Percentiles rank a stretch among this genome's conserved stretches.
Conservation (phyloP, 192 early-diverging fungal species). For the Backusella westeae region DNA sequence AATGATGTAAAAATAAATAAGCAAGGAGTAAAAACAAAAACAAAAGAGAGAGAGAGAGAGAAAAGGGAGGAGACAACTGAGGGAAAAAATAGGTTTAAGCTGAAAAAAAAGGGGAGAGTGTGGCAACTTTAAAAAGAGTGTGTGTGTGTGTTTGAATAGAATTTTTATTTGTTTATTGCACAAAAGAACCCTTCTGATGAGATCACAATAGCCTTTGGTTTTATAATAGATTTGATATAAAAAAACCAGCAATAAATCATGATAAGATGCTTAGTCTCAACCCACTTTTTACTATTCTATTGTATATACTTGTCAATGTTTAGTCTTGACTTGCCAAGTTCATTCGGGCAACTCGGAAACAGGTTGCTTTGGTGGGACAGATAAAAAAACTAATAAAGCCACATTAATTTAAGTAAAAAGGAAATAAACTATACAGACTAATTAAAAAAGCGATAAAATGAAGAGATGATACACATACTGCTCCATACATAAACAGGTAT, state of each 20-base stretch:
- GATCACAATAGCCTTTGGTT: constrained; percentile 10
- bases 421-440: not conserved
- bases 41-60: not conserved
- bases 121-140: not conserved
- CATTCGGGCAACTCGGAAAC: constrained; percentile 5
- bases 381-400: constrained; percentile 4
- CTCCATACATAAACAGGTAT: not conserved
- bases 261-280: not conserved
- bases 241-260: not conserved
- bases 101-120: not conserved
- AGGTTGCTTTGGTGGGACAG: not conserved
- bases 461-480: not conserved
- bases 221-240: not conserved
- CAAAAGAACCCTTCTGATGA: constrained; percentile 17
- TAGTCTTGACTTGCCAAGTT: not conserved
- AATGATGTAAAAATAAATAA: not conserved
- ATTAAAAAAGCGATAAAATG: not conserved
- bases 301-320: constrained; percentile 4
- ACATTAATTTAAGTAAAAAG: constrained; percentile 10
- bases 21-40: not conserved
- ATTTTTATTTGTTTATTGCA: constrained; percentile 14
- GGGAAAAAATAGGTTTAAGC: not conserved
- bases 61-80: not conserved
- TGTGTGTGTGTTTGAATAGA: constrained; percentile 8
- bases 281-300: not conserved